Percentiles rank a stretch among this genome's conserved stretches.
Evolutionary conservation across 2,329 filamentous ascomycete species (phyloP).

Genomic region (Neophaeococcomyces aloes): DNA sequence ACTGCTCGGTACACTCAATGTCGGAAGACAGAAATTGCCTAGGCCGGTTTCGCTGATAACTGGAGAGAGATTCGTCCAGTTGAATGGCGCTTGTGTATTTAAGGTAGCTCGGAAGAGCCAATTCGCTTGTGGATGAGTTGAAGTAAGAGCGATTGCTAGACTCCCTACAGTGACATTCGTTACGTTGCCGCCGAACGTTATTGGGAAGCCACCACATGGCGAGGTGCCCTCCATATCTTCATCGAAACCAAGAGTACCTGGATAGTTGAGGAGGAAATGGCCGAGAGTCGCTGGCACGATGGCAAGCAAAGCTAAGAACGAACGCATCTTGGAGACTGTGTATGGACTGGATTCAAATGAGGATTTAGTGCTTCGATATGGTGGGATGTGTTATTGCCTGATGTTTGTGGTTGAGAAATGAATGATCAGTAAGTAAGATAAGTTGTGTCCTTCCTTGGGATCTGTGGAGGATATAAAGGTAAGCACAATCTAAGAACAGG

Average conservation of each 20-base stretch:
- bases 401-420: too few species aligned
- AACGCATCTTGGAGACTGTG: neutral
- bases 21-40: constrained; percentile 56
- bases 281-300: constrained; percentile 28
- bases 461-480: too few species aligned
- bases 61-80: constrained; percentile 52
- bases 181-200: constrained; percentile 31
- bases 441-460: too few species aligned
- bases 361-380: neutral
- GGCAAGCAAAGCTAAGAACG: constrained; percentile 3
- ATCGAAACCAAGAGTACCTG: constrained; percentile 39
- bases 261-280: constrained; percentile 48
- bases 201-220: constrained; percentile 41
- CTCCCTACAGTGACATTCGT: constrained; percentile 40
- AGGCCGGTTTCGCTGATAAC: constrained; percentile 50
- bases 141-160: constrained; percentile 38
- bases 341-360: neutral
- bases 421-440: too few species aligned
- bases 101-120: constrained; percentile 38
- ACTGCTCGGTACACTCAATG: constrained; percentile 31
- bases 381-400: too few species aligned
- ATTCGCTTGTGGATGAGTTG: constrained; percentile 17
- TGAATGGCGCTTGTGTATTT: constrained; percentile 51
- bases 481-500: too few species aligned
- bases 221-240: constrained; percentile 37